Evolutionary conservation across 768 basidiomycete genomes (phyloP), one percentile per base, ranked within the genome.

Genomic region (Suillus decipiens): DNA sequence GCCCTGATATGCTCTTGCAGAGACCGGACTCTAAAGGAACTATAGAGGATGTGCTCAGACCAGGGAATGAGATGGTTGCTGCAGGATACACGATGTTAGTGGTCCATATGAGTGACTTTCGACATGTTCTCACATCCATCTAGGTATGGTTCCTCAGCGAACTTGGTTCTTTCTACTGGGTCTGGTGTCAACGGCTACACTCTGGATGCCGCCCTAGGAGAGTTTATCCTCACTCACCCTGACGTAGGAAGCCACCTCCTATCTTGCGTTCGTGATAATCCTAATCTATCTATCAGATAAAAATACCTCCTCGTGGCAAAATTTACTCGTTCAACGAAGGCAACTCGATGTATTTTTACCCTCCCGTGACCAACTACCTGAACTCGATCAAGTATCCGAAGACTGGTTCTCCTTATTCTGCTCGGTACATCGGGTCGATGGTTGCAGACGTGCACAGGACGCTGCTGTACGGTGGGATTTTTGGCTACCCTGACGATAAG

Each of bases 271-370:
- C 34, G 60, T 59, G 33, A 50, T 41, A 45, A 60, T 42, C 15
- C 62, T 61, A 67, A 31, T 17, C 12, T 60, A 19, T 12, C 17
- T 22, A 28, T 37, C 71, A 93, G 91, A 99, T 99, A 78, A 86
- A 87, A 77, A 93, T 99, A 67, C 97, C 97, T 8, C 67, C 87
- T 11, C 89, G 97, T 57, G 97, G 97, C 68, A 99, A 99, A 80
- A 99, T 99, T 73, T 99, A 99, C 81, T 98, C 96, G 3, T 96
- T 99, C 84, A 99, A 99, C 76, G 97, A 99, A 80, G 97, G 97
- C 65, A 99, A 99, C 80, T 86, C 95, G 37, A 82, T 93, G 84
- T 96, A 96, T 79, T 99, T 97, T 82, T 81, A 95, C 76, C 77
- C 85, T 54, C 95, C 92, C 19, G 91, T 93, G 55, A 78, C 78